Evolutionary conservation across 148 eudicot genomes (phyloP).

Genomic region (Rhododendron ferrugineum): DNA sequence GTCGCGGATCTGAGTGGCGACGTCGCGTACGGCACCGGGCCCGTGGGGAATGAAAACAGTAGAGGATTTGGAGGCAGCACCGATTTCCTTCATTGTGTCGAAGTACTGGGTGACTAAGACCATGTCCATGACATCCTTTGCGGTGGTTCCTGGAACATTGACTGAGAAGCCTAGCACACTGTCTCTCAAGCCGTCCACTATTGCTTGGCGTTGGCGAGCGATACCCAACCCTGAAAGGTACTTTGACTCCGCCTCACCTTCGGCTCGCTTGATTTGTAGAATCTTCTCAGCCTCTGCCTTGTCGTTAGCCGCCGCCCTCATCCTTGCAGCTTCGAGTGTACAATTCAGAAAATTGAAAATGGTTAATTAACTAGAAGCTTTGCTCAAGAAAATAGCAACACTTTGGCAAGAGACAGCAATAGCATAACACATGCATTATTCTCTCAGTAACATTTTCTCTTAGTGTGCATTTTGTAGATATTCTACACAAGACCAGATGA

Average conservation of each 20-base stretch:
- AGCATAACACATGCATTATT: too few species aligned
- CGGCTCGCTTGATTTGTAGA: conserved; percentile 12
- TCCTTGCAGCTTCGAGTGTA: conserved; percentile 1
- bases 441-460: too few species aligned
- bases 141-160: conserved; percentile 4
- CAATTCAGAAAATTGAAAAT: not conserved
- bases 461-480: too few species aligned
- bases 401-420: too few species aligned
- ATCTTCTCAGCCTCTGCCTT: conserved; percentile 15
- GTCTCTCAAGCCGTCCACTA: conserved; percentile 9
- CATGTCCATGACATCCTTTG: conserved; percentile 14
- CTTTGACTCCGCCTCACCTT: conserved; percentile 11
- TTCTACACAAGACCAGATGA: too few species aligned
- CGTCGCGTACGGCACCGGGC: conserved; percentile 28
- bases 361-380: not conserved
- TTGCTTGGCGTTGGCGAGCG: conserved; percentile 11
- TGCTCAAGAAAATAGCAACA: not conserved
- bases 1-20: conserved; percentile 30
- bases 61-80: conserved; percentile 26
- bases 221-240: conserved; percentile 4
- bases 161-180: conserved; percentile 6
- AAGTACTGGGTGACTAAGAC: conserved; percentile 18
- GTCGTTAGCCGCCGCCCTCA: conserved; percentile 8
- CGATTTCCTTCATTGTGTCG: conserved; percentile 37
- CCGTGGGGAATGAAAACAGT: conserved; percentile 31